Conservation (phyloP, 768 basidiomycete species). For the Heimioporus sp. region DNA sequence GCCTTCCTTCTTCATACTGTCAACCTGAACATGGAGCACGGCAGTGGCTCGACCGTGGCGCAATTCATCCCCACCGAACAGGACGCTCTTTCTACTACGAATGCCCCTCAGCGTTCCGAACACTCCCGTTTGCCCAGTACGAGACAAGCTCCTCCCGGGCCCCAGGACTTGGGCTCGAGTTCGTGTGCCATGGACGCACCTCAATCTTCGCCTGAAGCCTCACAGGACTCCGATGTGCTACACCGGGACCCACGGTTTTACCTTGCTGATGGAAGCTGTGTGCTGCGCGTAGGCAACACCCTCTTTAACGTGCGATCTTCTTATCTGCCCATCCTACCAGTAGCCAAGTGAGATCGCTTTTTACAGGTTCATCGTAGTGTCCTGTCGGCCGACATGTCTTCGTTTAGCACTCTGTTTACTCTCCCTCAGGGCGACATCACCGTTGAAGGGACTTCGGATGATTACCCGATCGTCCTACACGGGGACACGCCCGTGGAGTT, state of each 20-base stretch:
- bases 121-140: conserved; percentile 7
- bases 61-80: conserved; percentile 22
- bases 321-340: not conserved
- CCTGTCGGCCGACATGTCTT: conserved; percentile 60
- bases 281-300: conserved; percentile 59
- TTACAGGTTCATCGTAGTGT: conserved; percentile 57
- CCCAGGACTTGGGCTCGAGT: conserved; percentile 8
- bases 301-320: conserved; percentile 60
- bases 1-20: no score
- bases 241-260: conserved; percentile 56
- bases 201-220: not conserved
- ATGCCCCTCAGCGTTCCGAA: not conserved
- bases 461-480: conserved; percentile 57
- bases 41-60: not conserved
- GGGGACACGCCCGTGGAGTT: conserved; percentile 70
- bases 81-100: conserved; percentile 9
- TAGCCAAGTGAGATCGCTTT: not conserved
- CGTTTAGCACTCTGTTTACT: conserved; percentile 64
- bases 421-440: conserved; percentile 55
- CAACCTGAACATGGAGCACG: no score
- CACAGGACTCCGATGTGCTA: conserved; percentile 11
- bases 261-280: conserved; percentile 65
- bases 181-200: not conserved
- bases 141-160: conserved; percentile 10
- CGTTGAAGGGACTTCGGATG: conserved; percentile 61